phyloP scores from a whole-genome alignment of 2,329 filamentous ascomycete species.

The Penicillium polonicum region DNA sequence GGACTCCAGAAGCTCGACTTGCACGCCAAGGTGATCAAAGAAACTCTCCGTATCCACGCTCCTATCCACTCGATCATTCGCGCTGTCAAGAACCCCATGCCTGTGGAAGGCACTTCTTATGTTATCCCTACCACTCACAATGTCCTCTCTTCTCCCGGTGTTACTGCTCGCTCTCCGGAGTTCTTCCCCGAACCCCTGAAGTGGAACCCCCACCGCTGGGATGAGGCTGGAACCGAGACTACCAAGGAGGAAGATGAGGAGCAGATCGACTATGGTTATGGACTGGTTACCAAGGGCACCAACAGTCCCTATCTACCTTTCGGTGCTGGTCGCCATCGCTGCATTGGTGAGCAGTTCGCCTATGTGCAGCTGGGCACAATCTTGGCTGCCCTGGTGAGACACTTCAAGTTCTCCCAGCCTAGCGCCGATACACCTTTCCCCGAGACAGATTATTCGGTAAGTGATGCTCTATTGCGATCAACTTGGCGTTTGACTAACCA shows the following conservation, averaged over 20 bases:
- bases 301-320: conserved; percentile 91
- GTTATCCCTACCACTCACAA: conserved; percentile 77
- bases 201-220: conserved; percentile 94
- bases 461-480: conserved; percentile 13
- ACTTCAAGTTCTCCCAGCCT: conserved; percentile 73
- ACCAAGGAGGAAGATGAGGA: conserved; percentile 59
- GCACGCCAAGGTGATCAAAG: conserved; percentile 82
- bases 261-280: conserved; percentile 91
- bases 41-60: conserved; percentile 85
- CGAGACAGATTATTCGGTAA: conserved; percentile 58
- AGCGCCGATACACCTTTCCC: conserved; percentile 29
- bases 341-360: conserved; percentile 95
- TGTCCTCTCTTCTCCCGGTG: conserved; percentile 81
- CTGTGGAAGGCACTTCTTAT: conserved; percentile 77
- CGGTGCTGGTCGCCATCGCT: conserved; percentile 86
- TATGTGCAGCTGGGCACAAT: conserved; percentile 90
- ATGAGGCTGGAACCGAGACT: conserved; percentile 53
- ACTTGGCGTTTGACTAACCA: conserved; percentile 11
- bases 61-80: conserved; percentile 96
- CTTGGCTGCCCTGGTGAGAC: conserved; percentile 69
- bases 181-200: conserved; percentile 78
- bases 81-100: conserved; percentile 84
- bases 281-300: conserved; percentile 85
- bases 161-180: conserved; percentile 67
- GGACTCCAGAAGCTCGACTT: conserved; percentile 75